These are phyloP conservation scores for Odonthalia washingtoniensis DNA, from an alignment of 31 red algal genomes.

Conservation along the genomic window DNA sequence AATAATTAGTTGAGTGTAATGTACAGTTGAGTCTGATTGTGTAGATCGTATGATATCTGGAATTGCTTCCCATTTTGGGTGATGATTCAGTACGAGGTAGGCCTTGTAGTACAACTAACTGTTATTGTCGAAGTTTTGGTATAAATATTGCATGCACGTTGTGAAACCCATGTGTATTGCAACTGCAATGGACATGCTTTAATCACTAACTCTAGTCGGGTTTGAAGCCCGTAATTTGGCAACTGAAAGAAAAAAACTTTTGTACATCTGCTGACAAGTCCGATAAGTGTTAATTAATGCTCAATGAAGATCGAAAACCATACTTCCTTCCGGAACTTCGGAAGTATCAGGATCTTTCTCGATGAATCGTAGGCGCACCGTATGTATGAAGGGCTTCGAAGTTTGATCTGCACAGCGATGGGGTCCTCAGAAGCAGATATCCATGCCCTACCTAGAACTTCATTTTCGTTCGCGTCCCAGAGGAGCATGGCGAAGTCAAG, in stretches of 20 bases:
- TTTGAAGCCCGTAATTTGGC: not conserved
- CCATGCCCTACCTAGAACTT: not conserved
- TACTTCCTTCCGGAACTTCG: not conserved
- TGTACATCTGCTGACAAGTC: too few relatives aligned
- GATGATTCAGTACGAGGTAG: not conserved
- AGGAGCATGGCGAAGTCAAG: too few relatives aligned
- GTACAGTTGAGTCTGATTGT: not conserved
- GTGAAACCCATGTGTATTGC: constrained; percentile 7
- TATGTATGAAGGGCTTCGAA: not conserved
- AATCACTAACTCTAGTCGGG: constrained; percentile 36
- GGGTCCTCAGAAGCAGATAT: not conserved
- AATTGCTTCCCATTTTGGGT: too few relatives aligned
- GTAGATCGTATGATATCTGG: not conserved
- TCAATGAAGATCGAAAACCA: not conserved
- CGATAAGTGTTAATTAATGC: not conserved
- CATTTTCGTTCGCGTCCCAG: not conserved
- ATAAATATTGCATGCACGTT: constrained; percentile 2
- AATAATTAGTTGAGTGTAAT: not conserved
- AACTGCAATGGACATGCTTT: constrained; percentile 48
- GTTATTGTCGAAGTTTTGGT: constrained; percentile 47
- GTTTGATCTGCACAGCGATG: not conserved
- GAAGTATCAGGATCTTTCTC: not conserved
- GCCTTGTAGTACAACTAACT: constrained; percentile 14
- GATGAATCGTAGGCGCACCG: not conserved
- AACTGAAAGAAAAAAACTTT: not conserved